Evolutionary conservation across 2,329 filamentous ascomycete species (phyloP), one percentile per base, ranked within the genome.

Genomic region (Stemphylium beticola): DNA sequence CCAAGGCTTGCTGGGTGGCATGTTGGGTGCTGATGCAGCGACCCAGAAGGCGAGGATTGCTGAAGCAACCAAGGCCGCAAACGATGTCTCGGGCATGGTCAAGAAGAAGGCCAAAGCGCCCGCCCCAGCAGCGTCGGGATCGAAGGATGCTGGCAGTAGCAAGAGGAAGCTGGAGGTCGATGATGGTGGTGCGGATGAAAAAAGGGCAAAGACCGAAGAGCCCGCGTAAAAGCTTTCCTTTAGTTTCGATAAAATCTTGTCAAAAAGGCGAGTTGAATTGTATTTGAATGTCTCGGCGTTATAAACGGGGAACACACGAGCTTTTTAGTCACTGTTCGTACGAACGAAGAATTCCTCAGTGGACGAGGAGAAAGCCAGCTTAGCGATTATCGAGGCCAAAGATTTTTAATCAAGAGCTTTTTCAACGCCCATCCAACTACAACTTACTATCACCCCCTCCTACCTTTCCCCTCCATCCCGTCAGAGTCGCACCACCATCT

Each of bases 31-130:
- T 68, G 83, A 85, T 32, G 79, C 85, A 2, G 81, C 79, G 1
- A 81, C 87, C 50, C 83, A 85, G 46, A 81, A 86, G 61, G 86
- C 86, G 20, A 82, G 85, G 60, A 80, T 91, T 40, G 86, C 89
- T 40, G 88, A 92, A 69, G 90, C 88, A 24, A 90, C 87, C 66
- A 88, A 88, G 76, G 83, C 79, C 7, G 91, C 91, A 6, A 92
- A 84, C 14, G 90, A 95, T 69, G 78, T 96, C 12, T 85, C 84
- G 0, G 84, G 87, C n/a, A 79, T 93, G 40, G 87, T 93, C 38
- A 86, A 88, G 71, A 86, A 87, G 69, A 93, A 84, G 73, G 79
- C 77, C 61, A 93, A 85, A 74, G 76, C 77, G 55, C 67, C 67
- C 39, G 55, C 38, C 2, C 56, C 38, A 33, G 41, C 64, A 5